These are phyloP conservation scores for Phytopythium sindhum DNA, from an alignment of 352 stramenopile species.

Conservation along the genomic window DNA sequence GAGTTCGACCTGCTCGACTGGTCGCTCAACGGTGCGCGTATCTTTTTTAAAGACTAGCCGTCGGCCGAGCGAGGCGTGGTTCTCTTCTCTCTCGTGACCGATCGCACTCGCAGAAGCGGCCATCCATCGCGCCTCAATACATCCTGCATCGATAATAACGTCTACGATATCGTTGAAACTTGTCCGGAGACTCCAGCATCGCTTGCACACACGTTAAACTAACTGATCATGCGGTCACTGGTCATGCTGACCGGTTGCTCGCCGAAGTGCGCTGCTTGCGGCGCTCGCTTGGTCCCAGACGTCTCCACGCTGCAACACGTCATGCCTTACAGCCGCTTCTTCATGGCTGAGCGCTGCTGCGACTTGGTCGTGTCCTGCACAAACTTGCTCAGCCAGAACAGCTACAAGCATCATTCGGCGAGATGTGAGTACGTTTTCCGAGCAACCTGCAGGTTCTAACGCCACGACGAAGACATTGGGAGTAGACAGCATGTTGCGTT, in stretches of 20 bases:
- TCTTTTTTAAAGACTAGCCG: conserved; percentile 90
- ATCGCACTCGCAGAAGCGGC: too few relatives aligned
- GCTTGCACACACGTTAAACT: too few relatives aligned
- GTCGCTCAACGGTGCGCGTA: conserved; percentile 87
- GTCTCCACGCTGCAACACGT: too few relatives aligned
- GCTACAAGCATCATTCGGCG: conserved; percentile 7
- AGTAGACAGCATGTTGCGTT: not conserved
- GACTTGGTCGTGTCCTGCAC: conserved; percentile 51
- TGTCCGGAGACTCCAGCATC: too few relatives aligned
- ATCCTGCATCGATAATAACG: not conserved
- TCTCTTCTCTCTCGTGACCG: not conserved
- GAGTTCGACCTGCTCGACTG: conserved; percentile 90
- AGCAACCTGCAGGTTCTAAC: too few relatives aligned
- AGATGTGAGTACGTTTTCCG: not conserved
- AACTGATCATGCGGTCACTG: too few relatives aligned
- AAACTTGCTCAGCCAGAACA: conserved; percentile 69
- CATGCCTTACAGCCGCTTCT: conserved; percentile 56
- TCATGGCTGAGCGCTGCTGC: conserved; percentile 22
- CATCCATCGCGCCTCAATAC: not conserved
- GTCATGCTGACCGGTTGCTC: too few relatives aligned
- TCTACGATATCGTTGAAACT: too few relatives aligned
- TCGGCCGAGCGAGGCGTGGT: too few relatives aligned
- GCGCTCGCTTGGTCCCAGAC: too few relatives aligned
- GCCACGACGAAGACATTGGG: too few relatives aligned
- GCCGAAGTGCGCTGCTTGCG: too few relatives aligned